These are phyloP conservation scores for Cerioporus squamosus DNA, from an alignment of 1,284 basidiomycete species.

Conservation along the genomic window DNA sequence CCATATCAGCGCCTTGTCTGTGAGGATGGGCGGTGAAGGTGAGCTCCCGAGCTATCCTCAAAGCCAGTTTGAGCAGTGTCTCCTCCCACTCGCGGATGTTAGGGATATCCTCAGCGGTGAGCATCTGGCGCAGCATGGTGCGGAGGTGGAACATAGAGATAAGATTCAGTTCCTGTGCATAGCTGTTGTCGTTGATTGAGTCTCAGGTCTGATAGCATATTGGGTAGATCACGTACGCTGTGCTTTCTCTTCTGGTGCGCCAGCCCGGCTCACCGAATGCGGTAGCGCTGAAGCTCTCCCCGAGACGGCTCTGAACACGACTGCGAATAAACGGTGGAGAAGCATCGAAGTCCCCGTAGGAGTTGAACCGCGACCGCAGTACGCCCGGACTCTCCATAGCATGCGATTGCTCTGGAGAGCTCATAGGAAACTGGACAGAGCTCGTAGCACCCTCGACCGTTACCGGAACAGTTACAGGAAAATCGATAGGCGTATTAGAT, in stretches of 20 bases:
- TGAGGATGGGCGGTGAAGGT: constrained; percentile 78
- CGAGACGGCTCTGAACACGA: constrained; percentile 75
- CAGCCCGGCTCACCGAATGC: constrained; percentile 64
- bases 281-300: constrained; percentile 50
- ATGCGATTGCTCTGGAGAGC: constrained; percentile 65
- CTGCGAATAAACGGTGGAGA: constrained; percentile 80
- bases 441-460: constrained; percentile 57
- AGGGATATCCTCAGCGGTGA: constrained; percentile 77
- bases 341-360: constrained; percentile 69
- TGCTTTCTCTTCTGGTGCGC: constrained; percentile 81
- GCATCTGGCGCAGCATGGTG: constrained; percentile 88
- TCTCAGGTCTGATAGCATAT: neutral
- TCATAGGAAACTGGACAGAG: constrained; percentile 79
- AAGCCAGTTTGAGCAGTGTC: constrained; percentile 77
- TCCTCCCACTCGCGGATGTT: constrained; percentile 87
- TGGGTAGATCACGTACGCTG: constrained; percentile 58
- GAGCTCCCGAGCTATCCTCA: constrained; percentile 77
- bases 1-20: constrained; percentile 89
- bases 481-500: constrained; percentile 57
- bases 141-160: constrained; percentile 88
- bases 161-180: constrained; percentile 81
- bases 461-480: constrained; percentile 54
- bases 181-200: constrained; percentile 45
- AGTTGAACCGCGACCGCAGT: constrained; percentile 64
- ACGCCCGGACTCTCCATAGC: constrained; percentile 57